Evolutionary conservation across 352 stramenopile species (phyloP).

Genomic region (Phytophthora tentaculata): DNA sequence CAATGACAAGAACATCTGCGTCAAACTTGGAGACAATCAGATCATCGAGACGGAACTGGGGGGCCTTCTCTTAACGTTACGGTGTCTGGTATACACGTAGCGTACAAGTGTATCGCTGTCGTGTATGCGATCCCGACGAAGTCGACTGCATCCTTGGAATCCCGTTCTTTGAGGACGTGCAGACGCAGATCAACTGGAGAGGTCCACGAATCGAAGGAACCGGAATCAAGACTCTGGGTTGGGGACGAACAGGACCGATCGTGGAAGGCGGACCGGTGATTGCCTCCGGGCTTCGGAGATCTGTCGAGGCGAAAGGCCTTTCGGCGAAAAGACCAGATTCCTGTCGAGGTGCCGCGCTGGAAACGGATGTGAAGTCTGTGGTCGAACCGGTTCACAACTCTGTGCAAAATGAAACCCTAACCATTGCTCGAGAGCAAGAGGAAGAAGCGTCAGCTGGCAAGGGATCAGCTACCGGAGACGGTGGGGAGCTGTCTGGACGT

Average conservation of each 20-base stretch:
- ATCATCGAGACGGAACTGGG: background rate
- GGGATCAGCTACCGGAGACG: background rate
- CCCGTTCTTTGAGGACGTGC: slow-evolving; percentile 17
- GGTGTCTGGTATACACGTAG: background rate
- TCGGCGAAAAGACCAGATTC: background rate
- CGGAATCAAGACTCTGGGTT: background rate
- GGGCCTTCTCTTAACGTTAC: background rate
- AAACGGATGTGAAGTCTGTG: background rate
- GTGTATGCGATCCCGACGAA: background rate
- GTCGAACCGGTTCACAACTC: background rate
- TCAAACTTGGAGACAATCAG: background rate
- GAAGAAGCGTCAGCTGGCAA: background rate
- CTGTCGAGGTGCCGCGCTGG: background rate
- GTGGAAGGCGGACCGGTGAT: background rate
- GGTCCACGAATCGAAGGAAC: slow-evolving; percentile 14
- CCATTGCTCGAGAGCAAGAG: background rate
- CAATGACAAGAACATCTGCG: background rate
- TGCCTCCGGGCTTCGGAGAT: background rate
- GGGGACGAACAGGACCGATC: background rate
- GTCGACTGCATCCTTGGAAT: slow-evolving; percentile 19
- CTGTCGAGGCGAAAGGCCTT: background rate
- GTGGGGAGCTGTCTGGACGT: background rate
- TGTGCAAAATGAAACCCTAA: background rate
- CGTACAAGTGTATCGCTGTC: background rate
- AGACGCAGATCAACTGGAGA: slow-evolving; percentile 13